phyloP scores from a whole-genome alignment of 208 protist genomes.

The Trypanosoma vivax region DNA sequence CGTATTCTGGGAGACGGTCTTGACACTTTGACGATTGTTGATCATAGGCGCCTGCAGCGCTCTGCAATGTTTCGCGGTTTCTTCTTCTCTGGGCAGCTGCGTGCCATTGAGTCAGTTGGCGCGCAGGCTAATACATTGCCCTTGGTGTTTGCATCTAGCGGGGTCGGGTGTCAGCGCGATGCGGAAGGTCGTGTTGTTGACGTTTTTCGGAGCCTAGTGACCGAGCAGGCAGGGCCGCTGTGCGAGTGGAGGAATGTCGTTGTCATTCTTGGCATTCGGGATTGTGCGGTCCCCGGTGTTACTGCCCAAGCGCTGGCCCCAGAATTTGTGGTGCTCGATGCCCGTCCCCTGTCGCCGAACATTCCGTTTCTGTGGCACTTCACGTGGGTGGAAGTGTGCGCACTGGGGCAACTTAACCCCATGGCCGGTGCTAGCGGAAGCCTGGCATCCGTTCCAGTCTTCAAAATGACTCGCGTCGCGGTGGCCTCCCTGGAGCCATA shows the following conservation, averaged over 20 bases:
- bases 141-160: slow-evolving; percentile 4
- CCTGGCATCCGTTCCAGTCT: slow-evolving; percentile 8
- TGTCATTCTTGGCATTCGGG: slow-evolving; percentile 19
- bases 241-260: slow-evolving; percentile 11
- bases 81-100: slow-evolving; percentile 26
- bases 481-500: slow-evolving; percentile 20
- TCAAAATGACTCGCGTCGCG: slow-evolving; percentile 21
- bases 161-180: background rate
- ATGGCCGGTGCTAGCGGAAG: background rate
- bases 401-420: slow-evolving; percentile 23
- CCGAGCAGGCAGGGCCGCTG: background rate
- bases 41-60: slow-evolving; percentile 9
- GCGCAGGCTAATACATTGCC: slow-evolving; percentile 25
- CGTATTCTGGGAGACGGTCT: slow-evolving; percentile 16
- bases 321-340: slow-evolving; percentile 23
- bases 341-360: slow-evolving; percentile 21
- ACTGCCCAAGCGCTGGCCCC: background rate
- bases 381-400: slow-evolving; percentile 32
- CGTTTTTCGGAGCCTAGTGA: slow-evolving; percentile 2
- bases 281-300: background rate
- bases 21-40: slow-evolving; percentile 22
- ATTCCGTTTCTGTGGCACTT: slow-evolving; percentile 33
- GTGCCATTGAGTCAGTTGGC: slow-evolving; percentile 29
- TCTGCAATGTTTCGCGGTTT: slow-evolving; percentile 31
- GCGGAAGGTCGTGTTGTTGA: slow-evolving; percentile 7